Evolutionary conservation across 345 rosid genomes (phyloP).

Genomic region (Corchorus olitorius): DNA sequence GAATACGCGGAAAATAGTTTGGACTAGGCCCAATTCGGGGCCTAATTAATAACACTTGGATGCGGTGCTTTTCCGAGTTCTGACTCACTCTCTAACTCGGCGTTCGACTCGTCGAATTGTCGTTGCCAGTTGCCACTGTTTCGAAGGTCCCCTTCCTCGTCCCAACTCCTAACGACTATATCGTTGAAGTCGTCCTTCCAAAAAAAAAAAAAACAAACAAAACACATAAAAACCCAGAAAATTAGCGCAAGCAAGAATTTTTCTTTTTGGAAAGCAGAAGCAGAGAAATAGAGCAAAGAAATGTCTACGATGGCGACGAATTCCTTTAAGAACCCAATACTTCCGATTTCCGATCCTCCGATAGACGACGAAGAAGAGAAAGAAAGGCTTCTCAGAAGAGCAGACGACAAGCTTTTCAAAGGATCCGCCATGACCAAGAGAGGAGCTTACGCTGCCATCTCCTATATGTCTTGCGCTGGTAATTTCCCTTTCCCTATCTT

Average conservation of each 20-base stretch:
- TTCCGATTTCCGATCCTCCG: constrained; percentile 70
- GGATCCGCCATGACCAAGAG: constrained; percentile 96
- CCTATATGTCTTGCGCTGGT: constrained; percentile 98
- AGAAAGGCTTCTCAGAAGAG: constrained; percentile 54
- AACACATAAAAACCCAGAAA: neutral
- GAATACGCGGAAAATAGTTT: neutral
- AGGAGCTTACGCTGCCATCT: constrained; percentile 86
- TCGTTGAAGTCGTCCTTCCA: constrained; percentile 3
- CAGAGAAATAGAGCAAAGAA: constrained; percentile 19
- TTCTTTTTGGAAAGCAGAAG: neutral
- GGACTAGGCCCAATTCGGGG: neutral
- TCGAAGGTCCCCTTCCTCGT: neutral
- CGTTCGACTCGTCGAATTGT: neutral
- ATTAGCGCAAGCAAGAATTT: too few relatives aligned
- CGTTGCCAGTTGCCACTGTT: constrained; percentile 8
- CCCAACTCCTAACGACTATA: neutral
- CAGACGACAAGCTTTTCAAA: constrained; percentile 68
- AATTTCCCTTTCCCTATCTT: neutral
- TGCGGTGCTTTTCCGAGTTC: neutral
- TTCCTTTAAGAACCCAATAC: constrained; percentile 51
- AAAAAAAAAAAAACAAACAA: neutral
- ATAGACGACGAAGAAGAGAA: constrained; percentile 58
- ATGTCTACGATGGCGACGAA: constrained; percentile 48
- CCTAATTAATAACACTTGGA: neutral
- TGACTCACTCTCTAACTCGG: neutral